Evolutionary conservation across 2,329 filamentous ascomycete species (phyloP), one percentile per base, ranked within the genome.

Genomic region (Neoascochyta sp.): DNA sequence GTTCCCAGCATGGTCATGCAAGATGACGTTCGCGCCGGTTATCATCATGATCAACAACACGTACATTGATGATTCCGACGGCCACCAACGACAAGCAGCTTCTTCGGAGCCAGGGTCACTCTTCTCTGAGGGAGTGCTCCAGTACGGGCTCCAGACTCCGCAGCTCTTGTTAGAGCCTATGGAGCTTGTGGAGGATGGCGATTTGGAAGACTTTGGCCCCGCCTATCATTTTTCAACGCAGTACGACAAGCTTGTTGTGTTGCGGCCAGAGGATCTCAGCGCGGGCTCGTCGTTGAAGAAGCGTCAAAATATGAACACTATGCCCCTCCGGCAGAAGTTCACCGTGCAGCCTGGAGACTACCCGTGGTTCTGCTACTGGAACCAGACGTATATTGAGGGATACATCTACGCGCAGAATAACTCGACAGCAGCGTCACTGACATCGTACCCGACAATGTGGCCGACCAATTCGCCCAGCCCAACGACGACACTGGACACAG

Each of bases 321-420:
- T 45, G 9, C 33, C 35, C 9, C 57, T 53, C 22, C 47, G 57
- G 29, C 62, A 64, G 34, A 65, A 65, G 21, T 63, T 68, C 41
- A 55, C 66, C 28, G 64, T 69, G 8, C 54, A 65, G 33, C 67
- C 70, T n/a, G 75, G 76, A 7, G 76, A 82, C 19, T 70, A 69
- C 36, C 78, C 80, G 3, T 85, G 80, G 80, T 81, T 78, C 48
- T 85, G 80, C 57, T 76, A 74, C 54, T 85, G 79, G 78, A 84
- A 84, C 51, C 65, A 68, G 9, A 84, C 80, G 0, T 68, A 78
- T 30, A 67, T 83, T 27, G 80, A 84, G 54, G 74, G 76, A 20
- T 83, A 82, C 57, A 71, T 85, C 25, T 85, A 82, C 48, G 66
- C 77, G 30, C 70, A 75, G 31, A 60, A 76, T 52, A 65, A 74